Conservation (phyloP, 1,284 basidiomycete species). For the Cutaneotrichosporon sp. region DNA sequence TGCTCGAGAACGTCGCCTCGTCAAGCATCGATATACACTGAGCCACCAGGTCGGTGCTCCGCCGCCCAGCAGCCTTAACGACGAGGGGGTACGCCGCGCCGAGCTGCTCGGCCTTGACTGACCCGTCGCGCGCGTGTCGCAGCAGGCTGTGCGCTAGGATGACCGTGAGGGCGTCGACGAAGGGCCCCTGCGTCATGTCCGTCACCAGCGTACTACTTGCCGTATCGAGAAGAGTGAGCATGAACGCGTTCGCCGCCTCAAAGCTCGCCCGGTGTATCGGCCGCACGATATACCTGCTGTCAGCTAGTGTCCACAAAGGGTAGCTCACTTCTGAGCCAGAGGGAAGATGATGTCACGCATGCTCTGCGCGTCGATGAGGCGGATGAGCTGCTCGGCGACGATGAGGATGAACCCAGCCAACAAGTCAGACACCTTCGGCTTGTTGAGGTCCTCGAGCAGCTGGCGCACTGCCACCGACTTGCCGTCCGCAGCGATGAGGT, state of each 20-base stretch:
- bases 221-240: slow-evolving; percentile 31
- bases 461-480: slow-evolving; percentile 15
- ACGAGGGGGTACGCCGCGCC: slow-evolving; percentile 32
- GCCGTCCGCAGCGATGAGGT: slow-evolving; percentile 30
- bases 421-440: slow-evolving; percentile 12
- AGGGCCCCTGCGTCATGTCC: slow-evolving; percentile 21
- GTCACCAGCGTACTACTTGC: slow-evolving; percentile 20
- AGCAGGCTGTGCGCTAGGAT: slow-evolving; percentile 32
- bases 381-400: slow-evolving; percentile 36
- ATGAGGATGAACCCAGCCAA: slow-evolving; percentile 31
- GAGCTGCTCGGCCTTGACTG: slow-evolving; percentile 36
- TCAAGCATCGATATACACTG: slow-evolving; percentile 16
- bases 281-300: slow-evolving; percentile 31
- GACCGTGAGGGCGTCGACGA: slow-evolving; percentile 32
- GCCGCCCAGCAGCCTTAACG: slow-evolving; percentile 25
- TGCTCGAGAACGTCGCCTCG: slow-evolving; percentile 13
- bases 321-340: slow-evolving; percentile 32
- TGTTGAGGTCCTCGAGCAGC: slow-evolving; percentile 12
- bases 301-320: not conserved
- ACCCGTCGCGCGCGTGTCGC: slow-evolving; percentile 24
- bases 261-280: slow-evolving; percentile 32
- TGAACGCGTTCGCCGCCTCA: slow-evolving; percentile 40
- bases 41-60: slow-evolving; percentile 19
- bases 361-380: slow-evolving; percentile 26
- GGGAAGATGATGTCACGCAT: slow-evolving; percentile 28